Evolutionary conservation across 257 asterid species (phyloP).

Genomic region (Solanum okadae): DNA sequence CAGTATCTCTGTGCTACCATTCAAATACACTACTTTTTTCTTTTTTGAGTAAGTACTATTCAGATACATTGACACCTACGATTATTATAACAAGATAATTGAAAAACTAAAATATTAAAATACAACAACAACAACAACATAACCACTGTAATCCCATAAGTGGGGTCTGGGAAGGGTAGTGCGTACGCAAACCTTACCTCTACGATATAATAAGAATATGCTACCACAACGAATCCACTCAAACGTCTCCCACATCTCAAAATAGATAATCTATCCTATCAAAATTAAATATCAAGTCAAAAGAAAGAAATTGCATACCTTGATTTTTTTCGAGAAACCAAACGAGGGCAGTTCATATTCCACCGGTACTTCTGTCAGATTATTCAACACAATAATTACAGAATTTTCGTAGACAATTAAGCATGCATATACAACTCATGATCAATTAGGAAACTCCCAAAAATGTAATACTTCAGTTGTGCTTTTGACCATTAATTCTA

Average conservation of each 20-base stretch:
- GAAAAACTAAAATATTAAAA: background rate
- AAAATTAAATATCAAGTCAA: background rate
- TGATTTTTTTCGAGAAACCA: slow-evolving; percentile 17
- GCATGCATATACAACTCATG: background rate
- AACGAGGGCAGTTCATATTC: slow-evolving; percentile 41
- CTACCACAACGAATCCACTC: background rate
- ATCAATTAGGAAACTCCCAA: background rate
- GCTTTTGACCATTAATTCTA: background rate
- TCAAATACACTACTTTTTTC: background rate
- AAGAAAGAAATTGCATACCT: slow-evolving; percentile 30
- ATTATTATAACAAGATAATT: background rate
- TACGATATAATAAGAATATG: background rate
- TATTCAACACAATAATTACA: slow-evolving; percentile 10
- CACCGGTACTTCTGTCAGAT: slow-evolving; percentile 59
- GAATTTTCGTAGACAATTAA: background rate
- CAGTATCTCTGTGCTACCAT: background rate
- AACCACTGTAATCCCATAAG: background rate
- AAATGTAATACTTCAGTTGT: background rate
- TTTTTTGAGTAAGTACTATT: background rate
- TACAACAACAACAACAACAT: background rate
- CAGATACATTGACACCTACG: background rate
- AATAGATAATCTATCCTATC: background rate
- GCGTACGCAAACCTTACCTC: background rate
- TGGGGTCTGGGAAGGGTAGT: background rate
- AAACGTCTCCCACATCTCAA: background rate